Base-by-base conservation (phyloP, 164 flowering plant species). In the Chimonanthus salicifolius region DNA sequence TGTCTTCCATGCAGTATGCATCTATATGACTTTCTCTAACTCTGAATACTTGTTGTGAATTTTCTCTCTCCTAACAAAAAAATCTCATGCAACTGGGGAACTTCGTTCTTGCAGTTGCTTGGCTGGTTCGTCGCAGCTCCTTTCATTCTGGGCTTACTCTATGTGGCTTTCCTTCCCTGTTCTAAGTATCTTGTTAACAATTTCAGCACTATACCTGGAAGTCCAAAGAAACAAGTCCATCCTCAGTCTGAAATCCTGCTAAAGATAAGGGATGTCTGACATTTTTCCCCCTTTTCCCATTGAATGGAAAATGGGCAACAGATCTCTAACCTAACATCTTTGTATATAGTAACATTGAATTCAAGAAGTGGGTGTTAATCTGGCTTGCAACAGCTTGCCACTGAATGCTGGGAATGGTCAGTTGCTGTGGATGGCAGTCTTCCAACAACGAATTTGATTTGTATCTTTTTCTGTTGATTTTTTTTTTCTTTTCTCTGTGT, bases 111-210 rank as follows among this genome's bases (percentile, higher is more conserved):
- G 84, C 94, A 93, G 99, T 72, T 91, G 80, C 74, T 95, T 75
- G 99, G 99, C 15, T 93, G 99, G 98, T 70, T 88, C 44, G 84
- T 89, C 65, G 92, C 95, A 3, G 86, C 94, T 15, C 98, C 98
- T 8, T 81, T 93, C 77, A 85, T 93, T 71, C 51, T 95, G 74
- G 92, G 79, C 5, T 48, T 18, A 2, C 88, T 91, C 4, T 88
- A 90, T 74, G 11, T 85, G 51, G 10, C 85, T 51, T 81, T 88
- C 68, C 76, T 90, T 48, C 98, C 99, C 0, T 84, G 84, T 75
- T 95, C 84, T 79, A 90, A 83, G 83, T 4, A 85, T 70, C 75
- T 93, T 75, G 85, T 93, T 71, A 85, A 60, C 70, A 95, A 85
- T 79, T 91, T 93, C 76, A 77, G 86, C 65, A n/a, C 78, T n/a